A percentile compares a stretch with the other conserved stretches of the same genome.
These are phyloP conservation scores for Sporothrix phasma DNA, from an alignment of 2,329 filamentous ascomycete genomes.

Conservation along the genomic window DNA sequence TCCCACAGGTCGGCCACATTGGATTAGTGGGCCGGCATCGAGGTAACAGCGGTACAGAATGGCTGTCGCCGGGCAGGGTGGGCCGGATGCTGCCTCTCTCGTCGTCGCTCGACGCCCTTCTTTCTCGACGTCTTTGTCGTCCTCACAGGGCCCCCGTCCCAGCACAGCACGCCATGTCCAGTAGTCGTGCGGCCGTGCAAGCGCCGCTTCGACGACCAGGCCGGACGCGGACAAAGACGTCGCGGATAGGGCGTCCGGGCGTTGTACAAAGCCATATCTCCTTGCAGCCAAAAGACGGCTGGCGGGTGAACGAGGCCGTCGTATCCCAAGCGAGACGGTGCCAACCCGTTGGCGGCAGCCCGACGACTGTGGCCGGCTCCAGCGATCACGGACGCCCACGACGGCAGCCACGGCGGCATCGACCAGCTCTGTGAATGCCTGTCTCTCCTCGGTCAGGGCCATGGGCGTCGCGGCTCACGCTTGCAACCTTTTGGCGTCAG, in stretches of 20 bases:
- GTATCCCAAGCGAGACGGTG: constrained; percentile 17
- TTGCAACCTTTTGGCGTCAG: constrained; percentile 78
- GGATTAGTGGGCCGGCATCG: constrained; percentile 64
- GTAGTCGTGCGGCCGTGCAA: constrained; percentile 67
- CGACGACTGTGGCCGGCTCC: constrained; percentile 27
- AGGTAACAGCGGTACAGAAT: constrained; percentile 70
- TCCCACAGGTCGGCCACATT: constrained; percentile 74
- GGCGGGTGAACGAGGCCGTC: background rate
- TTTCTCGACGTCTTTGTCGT: background rate
- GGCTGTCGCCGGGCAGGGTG: constrained; percentile 58
- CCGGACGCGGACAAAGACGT: constrained; percentile 66
- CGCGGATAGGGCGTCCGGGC: constrained; percentile 55
- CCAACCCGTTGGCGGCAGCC: background rate
- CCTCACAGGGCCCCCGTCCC: background rate
- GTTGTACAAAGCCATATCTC: constrained; percentile 72
- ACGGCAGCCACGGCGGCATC: constrained; percentile 45
- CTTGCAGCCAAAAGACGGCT: constrained; percentile 44
- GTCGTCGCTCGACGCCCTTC: constrained; percentile 20
- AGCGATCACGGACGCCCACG: constrained; percentile 27
- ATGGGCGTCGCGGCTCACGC: constrained; percentile 65
- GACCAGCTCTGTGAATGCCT: constrained; percentile 57
- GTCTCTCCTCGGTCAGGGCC: constrained; percentile 59
- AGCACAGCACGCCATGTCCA: constrained; percentile 61
- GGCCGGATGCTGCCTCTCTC: constrained; percentile 41
- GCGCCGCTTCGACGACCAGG: constrained; percentile 58